These are phyloP conservation scores for Geranium incanum DNA, from an alignment of 441 rosid species.

Conservation along the genomic window DNA sequence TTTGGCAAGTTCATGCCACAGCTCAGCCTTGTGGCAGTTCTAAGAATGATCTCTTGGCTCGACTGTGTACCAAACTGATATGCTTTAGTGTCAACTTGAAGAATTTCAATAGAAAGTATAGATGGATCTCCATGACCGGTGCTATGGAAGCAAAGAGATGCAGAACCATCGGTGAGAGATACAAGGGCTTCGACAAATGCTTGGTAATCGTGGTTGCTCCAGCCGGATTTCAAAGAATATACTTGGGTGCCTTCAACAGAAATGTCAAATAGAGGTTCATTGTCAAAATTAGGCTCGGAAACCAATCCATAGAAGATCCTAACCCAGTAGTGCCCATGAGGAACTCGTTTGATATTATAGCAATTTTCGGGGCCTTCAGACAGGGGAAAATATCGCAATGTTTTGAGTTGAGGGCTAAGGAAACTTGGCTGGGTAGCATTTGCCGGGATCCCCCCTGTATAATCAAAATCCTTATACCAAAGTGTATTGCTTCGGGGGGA, in stretches of 20 bases:
- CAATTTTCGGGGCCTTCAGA: slow-evolving; percentile 88
- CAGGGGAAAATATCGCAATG: slow-evolving; percentile 78
- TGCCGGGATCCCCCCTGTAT: slow-evolving; percentile 78
- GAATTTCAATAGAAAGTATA: slow-evolving; percentile 70
- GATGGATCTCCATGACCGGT: slow-evolving; percentile 99
- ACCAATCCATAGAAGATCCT: slow-evolving; percentile 72
- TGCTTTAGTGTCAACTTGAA: slow-evolving; percentile 75
- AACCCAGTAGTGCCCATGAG: slow-evolving; percentile 70
- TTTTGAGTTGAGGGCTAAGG: slow-evolving; percentile 58
- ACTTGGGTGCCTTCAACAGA: slow-evolving; percentile 82
- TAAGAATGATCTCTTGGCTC: slow-evolving; percentile 49
- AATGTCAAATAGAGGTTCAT: slow-evolving; percentile 81
- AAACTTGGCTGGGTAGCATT: slow-evolving; percentile 49
- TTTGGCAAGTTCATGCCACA: slow-evolving; percentile 63
- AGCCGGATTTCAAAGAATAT: slow-evolving; percentile 69
- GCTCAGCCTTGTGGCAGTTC: slow-evolving; percentile 65
- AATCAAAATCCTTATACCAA: slow-evolving; percentile 88
- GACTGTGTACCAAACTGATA: slow-evolving; percentile 58
- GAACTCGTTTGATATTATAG: slow-evolving; percentile 59
- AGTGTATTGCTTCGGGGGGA: slow-evolving; percentile 70
- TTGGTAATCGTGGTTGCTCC: slow-evolving; percentile 74
- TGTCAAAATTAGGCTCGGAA: slow-evolving; percentile 37
- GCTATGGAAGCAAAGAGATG: slow-evolving; percentile 81
- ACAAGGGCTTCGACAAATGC: slow-evolving; percentile 69
- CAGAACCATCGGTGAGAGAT: slow-evolving; percentile 59